A percentile compares a stretch with the other conserved stretches of the same genome.
phyloP scores from a whole-genome alignment of 2,329 filamentous ascomycete species.

The Trichoderma atrobrunneum region DNA sequence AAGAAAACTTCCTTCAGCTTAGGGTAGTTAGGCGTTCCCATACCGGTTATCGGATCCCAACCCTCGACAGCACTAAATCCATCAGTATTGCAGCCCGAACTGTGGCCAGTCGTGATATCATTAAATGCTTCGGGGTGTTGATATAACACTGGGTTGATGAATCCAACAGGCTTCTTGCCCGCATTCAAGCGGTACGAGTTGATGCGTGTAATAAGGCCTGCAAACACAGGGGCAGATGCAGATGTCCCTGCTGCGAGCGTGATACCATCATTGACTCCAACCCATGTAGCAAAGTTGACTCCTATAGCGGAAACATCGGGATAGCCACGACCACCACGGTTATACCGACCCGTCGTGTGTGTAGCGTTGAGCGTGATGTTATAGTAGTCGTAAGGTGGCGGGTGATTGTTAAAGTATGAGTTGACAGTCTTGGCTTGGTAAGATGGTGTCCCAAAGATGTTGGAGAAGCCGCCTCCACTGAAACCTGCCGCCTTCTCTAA shows the following conservation, averaged over 20 bases:
- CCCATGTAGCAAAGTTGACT: constrained; percentile 40
- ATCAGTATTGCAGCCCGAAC: constrained; percentile 31
- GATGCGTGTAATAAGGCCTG: constrained; percentile 29
- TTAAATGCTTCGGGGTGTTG: neutral
- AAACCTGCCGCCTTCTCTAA: neutral
- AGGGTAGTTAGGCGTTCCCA: constrained; percentile 12
- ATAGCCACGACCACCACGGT: constrained; percentile 40
- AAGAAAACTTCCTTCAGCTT: constrained; percentile 11
- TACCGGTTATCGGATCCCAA: constrained; percentile 16
- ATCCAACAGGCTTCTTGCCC: constrained; percentile 22
- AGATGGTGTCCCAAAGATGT: constrained; percentile 43
- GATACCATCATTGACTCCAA: constrained; percentile 38
- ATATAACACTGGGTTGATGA: constrained; percentile 2
- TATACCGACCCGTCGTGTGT: constrained; percentile 41
- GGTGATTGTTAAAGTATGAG: constrained; percentile 36
- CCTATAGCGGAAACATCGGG: constrained; percentile 46
- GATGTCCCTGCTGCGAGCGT: constrained; percentile 48
- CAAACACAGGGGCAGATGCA: constrained; percentile 32
- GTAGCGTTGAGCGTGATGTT: constrained; percentile 34
- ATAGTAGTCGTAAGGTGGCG: neutral
- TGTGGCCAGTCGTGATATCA: constrained; percentile 19
- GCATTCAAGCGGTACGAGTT: constrained; percentile 27
- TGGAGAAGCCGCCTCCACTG: constrained; percentile 39
- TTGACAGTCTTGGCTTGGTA: constrained; percentile 45
- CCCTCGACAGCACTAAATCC: constrained; percentile 28